A percentile compares a stretch with the other conserved stretches of the same genome.
Evolutionary conservation across 345 rosid species (phyloP).

Genomic region (Camelina hispida): DNA sequence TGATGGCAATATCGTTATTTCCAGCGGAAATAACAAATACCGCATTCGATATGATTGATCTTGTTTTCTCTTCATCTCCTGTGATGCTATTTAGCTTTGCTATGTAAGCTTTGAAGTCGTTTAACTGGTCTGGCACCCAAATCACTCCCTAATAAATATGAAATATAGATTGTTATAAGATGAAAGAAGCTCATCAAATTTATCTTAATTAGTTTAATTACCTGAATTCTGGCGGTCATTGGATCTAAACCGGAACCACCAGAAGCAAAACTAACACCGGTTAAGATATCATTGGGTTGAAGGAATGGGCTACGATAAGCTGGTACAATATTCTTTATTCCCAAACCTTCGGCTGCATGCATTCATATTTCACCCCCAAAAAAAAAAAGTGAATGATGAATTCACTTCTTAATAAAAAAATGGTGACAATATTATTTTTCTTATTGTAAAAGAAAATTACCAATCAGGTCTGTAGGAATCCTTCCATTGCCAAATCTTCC

Average conservation of each 20-base stretch:
- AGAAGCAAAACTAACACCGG: conserved; percentile 47
- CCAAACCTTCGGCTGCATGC: conserved; percentile 47
- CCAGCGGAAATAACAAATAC: conserved; percentile 51
- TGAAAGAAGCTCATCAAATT: neutral
- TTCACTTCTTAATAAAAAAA: neutral
- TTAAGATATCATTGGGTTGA: conserved; percentile 38
- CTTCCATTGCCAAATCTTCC: conserved; percentile 51
- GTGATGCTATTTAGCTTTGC: conserved; percentile 45
- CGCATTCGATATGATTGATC: conserved; percentile 47
- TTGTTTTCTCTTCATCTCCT: conserved; percentile 54
- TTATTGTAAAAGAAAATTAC: conserved; percentile 24
- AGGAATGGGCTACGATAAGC: conserved; percentile 40
- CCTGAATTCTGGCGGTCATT: conserved; percentile 38
- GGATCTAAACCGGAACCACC: conserved; percentile 46
- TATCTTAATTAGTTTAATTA: conserved; percentile 5
- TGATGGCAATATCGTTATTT: conserved; percentile 67
- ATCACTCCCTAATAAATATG: conserved; percentile 46
- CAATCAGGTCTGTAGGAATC: conserved; percentile 47
- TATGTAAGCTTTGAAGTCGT: conserved; percentile 55
- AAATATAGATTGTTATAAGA: neutral
- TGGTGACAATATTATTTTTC: neutral
- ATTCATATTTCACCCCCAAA: neutral
- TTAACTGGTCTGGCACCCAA: conserved; percentile 60
- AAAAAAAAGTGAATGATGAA: neutral
- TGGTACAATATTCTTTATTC: conserved; percentile 37